These are phyloP conservation scores for Hypoxylon sp. DNA, from an alignment of 2,329 filamentous ascomycete species.

Conservation along the genomic window DNA sequence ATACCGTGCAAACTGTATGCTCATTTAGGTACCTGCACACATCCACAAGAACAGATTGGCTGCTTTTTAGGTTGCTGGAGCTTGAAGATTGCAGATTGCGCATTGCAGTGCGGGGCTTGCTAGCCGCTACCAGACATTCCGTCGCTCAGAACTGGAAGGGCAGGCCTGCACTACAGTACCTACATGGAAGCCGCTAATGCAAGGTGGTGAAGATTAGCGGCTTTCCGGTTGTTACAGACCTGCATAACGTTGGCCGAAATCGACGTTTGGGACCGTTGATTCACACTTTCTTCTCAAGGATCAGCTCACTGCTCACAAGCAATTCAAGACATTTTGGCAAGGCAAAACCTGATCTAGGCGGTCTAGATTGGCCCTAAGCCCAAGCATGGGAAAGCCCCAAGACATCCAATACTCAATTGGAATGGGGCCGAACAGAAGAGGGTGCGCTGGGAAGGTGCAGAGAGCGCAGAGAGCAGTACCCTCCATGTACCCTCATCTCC, in stretches of 20 bases:
- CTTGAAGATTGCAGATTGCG: constrained; percentile 36
- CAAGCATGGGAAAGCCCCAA: constrained; percentile 11
- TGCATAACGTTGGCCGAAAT: constrained; percentile 27
- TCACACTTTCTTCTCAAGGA: constrained; percentile 15
- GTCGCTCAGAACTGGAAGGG: constrained; percentile 7
- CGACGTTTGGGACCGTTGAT: constrained; percentile 24
- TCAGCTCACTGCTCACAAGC: constrained; percentile 1
- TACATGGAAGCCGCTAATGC: constrained; percentile 30
- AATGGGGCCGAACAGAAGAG: constrained; percentile 12
- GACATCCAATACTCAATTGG: constrained; percentile 13
- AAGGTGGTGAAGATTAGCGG: constrained; percentile 40
- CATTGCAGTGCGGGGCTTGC: constrained; percentile 21
- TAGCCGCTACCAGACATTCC: constrained; percentile 11
- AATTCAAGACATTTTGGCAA: constrained; percentile 8
- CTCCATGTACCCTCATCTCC: background rate
- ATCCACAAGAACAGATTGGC: constrained; percentile 16
- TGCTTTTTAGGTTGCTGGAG: constrained; percentile 19
- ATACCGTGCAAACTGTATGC: constrained; percentile 16
- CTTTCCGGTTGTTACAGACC: constrained; percentile 37
- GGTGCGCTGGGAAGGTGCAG: constrained; percentile 9
- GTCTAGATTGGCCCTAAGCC: constrained; percentile 16
- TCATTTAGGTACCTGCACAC: constrained; percentile 6
- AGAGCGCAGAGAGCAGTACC: too few relatives aligned
- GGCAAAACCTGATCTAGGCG: constrained; percentile 4
- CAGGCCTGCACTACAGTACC: background rate